phyloP scores from a whole-genome alignment of 495 filamentous ascomycete species.

The Aspergillus bridgeri region DNA sequence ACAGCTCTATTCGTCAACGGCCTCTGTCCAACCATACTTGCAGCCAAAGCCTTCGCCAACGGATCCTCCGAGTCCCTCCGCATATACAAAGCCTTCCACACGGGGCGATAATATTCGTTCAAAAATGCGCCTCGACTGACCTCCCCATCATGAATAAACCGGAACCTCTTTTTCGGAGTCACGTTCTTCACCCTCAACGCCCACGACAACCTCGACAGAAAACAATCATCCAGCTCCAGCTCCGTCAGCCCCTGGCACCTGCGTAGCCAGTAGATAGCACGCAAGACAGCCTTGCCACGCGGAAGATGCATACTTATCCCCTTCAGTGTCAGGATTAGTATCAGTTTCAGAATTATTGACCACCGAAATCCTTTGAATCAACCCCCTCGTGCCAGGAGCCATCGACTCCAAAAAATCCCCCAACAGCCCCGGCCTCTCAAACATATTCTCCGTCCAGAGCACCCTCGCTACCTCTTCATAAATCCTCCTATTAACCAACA shows the following conservation, averaged over 20 bases:
- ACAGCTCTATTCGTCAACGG: background rate
- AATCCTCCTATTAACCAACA: constrained; percentile 22
- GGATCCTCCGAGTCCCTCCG: background rate
- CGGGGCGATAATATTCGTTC: background rate
- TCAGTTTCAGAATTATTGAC: background rate
- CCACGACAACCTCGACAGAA: background rate
- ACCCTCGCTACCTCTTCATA: constrained; percentile 25
- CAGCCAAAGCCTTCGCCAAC: background rate
- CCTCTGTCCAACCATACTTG: background rate
- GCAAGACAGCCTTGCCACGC: background rate
- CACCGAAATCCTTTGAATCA: constrained; percentile 16
- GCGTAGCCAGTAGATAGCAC: background rate
- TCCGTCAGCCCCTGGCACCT: constrained; percentile 12
- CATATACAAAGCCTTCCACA: background rate
- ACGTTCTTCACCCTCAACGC: background rate
- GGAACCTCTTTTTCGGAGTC: background rate
- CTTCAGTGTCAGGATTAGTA: too few relatives aligned
- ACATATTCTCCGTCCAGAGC: constrained; percentile 29
- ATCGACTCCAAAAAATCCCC: constrained; percentile 17
- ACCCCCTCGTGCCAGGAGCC: constrained; percentile 11
- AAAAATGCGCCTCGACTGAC: background rate
- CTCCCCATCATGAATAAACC: background rate
- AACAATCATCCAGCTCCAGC: constrained; percentile 15
- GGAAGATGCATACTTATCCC: too few relatives aligned
- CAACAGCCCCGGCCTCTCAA: constrained; percentile 18